A percentile compares a stretch with the other conserved stretches of the same genome.
phyloP scores from a whole-genome alignment of 805 yeast species.

The Pichia membranifaciens region DNA sequence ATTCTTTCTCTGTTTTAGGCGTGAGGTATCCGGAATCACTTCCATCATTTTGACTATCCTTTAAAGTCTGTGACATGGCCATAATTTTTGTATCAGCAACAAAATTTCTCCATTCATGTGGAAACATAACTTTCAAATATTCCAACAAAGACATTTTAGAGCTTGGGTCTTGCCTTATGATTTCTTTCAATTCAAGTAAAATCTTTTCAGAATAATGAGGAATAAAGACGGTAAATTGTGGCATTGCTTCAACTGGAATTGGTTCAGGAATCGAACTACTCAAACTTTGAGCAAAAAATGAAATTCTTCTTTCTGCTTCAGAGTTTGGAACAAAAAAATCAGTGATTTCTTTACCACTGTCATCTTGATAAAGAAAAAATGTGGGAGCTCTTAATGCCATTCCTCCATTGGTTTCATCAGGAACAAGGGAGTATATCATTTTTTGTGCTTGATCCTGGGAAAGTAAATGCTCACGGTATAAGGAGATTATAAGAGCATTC shows the following conservation, averaged over 20 bases:
- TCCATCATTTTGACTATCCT: not conserved
- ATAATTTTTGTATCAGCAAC: constrained; percentile 68
- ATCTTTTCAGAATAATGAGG: constrained; percentile 52
- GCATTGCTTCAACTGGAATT: constrained; percentile 41
- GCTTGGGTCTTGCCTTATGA: constrained; percentile 39
- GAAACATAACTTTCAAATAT: constrained; percentile 66
- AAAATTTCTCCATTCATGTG: constrained; percentile 75
- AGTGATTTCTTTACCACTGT: constrained; percentile 32
- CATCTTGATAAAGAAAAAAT: constrained; percentile 46
- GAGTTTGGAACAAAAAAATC: constrained; percentile 40
- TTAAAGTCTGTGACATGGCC: constrained; percentile 13
- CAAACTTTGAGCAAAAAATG: constrained; percentile 49
- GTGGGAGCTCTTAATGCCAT: constrained; percentile 35
- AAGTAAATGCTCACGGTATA: constrained; percentile 49
- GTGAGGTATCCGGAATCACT: constrained; percentile 19
- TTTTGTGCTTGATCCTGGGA: constrained; percentile 43
- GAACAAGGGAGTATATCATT: constrained; percentile 36
- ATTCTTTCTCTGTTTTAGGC: constrained; percentile 31
- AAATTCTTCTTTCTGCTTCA: constrained; percentile 48
- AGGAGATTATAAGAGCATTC: constrained; percentile 49
- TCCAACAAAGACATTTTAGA: constrained; percentile 62
- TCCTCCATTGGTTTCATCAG: constrained; percentile 41
- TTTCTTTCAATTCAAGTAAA: constrained; percentile 38
- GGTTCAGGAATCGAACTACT: constrained; percentile 46
- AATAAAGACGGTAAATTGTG: constrained; percentile 44